Conservation (phyloP, 495 filamentous ascomycete genomes). For the Annulohypoxylon moriforme region DNA sequence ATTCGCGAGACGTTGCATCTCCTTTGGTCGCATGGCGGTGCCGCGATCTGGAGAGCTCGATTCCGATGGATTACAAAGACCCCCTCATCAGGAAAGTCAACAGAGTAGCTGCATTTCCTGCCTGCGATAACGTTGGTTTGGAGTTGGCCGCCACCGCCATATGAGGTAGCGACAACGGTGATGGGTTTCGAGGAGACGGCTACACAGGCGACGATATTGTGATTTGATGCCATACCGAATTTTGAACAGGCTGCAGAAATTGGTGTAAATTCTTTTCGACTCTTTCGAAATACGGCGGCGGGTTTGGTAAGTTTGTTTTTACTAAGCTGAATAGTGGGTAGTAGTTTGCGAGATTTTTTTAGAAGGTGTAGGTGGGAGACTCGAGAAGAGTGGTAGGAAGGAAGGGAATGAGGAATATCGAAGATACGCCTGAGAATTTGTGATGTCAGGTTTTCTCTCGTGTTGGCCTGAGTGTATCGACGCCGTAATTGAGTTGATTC, state of each 20-base stretch:
- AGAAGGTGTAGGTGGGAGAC: background rate
- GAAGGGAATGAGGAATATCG: background rate
- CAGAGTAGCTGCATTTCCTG: background rate
- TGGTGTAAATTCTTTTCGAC: background rate
- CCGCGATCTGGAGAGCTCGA: conserved; percentile 39
- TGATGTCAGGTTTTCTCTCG: background rate
- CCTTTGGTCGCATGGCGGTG: conserved; percentile 27
- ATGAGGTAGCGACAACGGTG: conserved; percentile 22
- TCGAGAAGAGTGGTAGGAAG: background rate
- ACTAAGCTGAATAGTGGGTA: background rate
- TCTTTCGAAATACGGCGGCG: background rate
- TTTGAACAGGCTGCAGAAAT: background rate
- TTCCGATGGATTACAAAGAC: conserved; percentile 35
- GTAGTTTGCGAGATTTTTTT: background rate
- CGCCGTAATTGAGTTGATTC: background rate
- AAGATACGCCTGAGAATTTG: background rate
- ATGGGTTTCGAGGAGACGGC: conserved; percentile 4
- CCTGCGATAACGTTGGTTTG: conserved; percentile 22
- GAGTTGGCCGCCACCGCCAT: conserved; percentile 15
- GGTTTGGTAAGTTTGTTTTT: background rate
- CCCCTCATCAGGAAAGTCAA: conserved; percentile 38
- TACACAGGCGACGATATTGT: conserved; percentile 20
- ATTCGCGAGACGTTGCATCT: conserved; percentile 24
- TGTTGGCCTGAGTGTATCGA: background rate
- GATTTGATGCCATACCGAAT: background rate